Evolutionary conservation across 2,329 filamentous ascomycete genomes (phyloP), one percentile per base, ranked within the genome.

Genomic region (Fusarium sp.): DNA sequence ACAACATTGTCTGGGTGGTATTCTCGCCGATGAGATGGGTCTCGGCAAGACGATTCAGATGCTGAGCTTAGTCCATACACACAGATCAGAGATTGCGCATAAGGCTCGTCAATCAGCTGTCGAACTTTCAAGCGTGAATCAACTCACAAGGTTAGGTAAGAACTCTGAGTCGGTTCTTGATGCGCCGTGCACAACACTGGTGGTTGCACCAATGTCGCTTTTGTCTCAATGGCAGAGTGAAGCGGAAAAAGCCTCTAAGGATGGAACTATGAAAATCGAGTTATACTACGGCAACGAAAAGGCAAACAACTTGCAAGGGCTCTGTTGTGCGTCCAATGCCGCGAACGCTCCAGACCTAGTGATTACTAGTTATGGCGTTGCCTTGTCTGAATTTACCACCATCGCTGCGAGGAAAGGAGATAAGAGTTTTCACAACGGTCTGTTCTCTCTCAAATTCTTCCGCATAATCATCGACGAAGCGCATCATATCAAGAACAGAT

Each of bases 41-140:
- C 84, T 99, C 3, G 96, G 96, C 34, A 99, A 99, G 82, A 99
- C 96, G 0, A 98, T 99, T 54, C 95, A 99, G 77, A 98, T 99
- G 94, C 88, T 99, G 66, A 96, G 94, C 80, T 83, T 99, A 50
- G 88, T 99, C 7, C 96, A 99, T 77, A 89, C 93, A 0, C 93
- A 98, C 77, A 89, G 88, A 66, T 91, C 89, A 5, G 85, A 91
- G 22, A 76, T 83, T 15, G 82, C 84, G 6, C 74, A 79, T 15
- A 75, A 78, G 24, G 77, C 81, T 20, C 80, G 81, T n/a, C 70
- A 74, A 7, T 65, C 78, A 31, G 68, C 60, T 10, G 68, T 66
- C 4, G 68, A 71, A 10, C 66, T 78, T 3, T 75, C 76, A 6
- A 87, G 85, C 6, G 83, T 92, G 22, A 90, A 89, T 67, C 82